Evolutionary conservation across 768 basidiomycete genomes (phyloP).

Genomic region (Daedalea quercina): DNA sequence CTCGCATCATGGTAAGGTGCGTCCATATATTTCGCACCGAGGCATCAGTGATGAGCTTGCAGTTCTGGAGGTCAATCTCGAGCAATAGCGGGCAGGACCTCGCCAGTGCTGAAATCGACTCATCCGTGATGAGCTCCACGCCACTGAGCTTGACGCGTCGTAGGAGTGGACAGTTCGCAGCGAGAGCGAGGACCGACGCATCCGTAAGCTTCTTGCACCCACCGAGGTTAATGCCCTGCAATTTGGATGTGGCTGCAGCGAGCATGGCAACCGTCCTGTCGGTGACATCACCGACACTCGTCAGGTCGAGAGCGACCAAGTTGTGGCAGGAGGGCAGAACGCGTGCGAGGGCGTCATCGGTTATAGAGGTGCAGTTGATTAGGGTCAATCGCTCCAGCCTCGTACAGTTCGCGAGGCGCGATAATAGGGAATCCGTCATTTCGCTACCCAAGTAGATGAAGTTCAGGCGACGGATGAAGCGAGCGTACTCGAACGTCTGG

Average conservation of each 20-base stretch:
- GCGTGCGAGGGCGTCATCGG: conserved; percentile 52
- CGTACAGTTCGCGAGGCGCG: conserved; percentile 64
- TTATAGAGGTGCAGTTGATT: conserved; percentile 66
- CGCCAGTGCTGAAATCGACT: conserved; percentile 68
- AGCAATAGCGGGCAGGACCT: conserved; percentile 78
- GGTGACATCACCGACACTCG: conserved; percentile 59
- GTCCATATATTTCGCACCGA: conserved; percentile 82
- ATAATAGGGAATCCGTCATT: conserved; percentile 70
- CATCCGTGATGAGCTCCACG: conserved; percentile 69
- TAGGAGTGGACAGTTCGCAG: conserved; percentile 65
- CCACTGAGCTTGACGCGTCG: conserved; percentile 87
- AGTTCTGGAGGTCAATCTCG: conserved; percentile 90
- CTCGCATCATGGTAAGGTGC: conserved; percentile 77
- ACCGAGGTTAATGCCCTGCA: conserved; percentile 90
- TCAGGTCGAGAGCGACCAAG: conserved; percentile 82
- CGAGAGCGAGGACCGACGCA: conserved; percentile 68
- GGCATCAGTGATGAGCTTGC: conserved; percentile 68
- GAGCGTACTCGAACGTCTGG: conserved; percentile 81
- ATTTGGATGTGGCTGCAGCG: conserved; percentile 57
- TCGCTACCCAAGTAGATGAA: conserved; percentile 65
- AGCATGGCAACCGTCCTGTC: conserved; percentile 70
- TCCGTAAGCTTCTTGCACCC: conserved; percentile 82
- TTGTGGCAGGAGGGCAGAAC: conserved; percentile 69
- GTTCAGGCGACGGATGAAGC: conserved; percentile 88
- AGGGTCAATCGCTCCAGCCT: conserved; percentile 86